Conservation (phyloP, 2,329 filamentous ascomycete species). For the Thielaviopsis musarum region DNA sequence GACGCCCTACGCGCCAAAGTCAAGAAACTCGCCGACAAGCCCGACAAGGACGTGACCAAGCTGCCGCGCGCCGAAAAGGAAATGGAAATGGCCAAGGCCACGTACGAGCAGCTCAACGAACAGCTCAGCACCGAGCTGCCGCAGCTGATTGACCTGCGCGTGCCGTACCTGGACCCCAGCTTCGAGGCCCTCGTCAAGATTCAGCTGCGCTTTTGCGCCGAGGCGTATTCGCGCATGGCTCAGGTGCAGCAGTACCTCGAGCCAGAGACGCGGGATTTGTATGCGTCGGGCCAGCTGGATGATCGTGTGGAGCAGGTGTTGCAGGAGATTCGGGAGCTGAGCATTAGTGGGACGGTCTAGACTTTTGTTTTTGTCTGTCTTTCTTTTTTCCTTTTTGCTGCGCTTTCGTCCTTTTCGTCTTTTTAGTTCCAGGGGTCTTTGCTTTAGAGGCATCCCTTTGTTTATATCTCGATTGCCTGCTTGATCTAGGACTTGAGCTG, state of each 20-base stretch:
- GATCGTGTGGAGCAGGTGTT: conserved; percentile 84
- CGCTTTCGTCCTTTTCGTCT: background rate
- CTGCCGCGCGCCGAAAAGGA: conserved; percentile 93
- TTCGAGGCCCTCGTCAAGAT: conserved; percentile 99
- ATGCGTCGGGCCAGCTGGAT: conserved; percentile 84
- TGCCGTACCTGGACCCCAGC: conserved; percentile 90
- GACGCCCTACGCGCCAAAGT: conserved; percentile 90
- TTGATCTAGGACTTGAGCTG: background rate
- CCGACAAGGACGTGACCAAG: conserved; percentile 95
- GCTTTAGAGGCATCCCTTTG: no score
- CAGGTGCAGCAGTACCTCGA: conserved; percentile 98
- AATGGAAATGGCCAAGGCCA: conserved; percentile 78
- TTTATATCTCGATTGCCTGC: background rate
- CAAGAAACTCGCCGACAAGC: conserved; percentile 93
- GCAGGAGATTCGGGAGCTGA: conserved; percentile 92
- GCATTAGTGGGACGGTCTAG: conserved; percentile 61
- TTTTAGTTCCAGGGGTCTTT: no score
- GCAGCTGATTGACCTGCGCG: conserved; percentile 88
- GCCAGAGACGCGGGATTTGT: conserved; percentile 87
- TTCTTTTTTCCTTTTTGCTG: background rate
- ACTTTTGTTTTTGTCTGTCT: background rate
- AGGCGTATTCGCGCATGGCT: conserved; percentile 94
- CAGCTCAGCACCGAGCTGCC: conserved; percentile 86
- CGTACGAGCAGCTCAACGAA: conserved; percentile 94
- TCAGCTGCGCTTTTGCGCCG: conserved; percentile 90